Evolutionary conservation across 2,329 filamentous ascomycete species (phyloP).

Genomic region (Ophiognomonia clavigignenti-juglandacearum): DNA sequence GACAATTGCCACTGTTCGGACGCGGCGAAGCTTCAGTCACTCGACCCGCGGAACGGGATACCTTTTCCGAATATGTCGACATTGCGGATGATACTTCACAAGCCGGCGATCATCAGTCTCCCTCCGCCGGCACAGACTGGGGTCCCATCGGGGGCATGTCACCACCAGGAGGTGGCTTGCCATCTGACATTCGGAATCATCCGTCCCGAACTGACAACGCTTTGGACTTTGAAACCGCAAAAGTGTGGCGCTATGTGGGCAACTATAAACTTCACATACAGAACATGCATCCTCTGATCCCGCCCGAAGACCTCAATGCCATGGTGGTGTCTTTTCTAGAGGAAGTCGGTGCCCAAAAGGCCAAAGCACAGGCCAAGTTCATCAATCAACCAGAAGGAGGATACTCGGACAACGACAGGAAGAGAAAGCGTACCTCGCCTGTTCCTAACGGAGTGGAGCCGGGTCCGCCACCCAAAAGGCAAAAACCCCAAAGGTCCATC

Average conservation of each 20-base stretch:
- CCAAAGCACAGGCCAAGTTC: constrained; percentile 19
- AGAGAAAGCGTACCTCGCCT: constrained; percentile 55
- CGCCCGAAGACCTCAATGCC: constrained; percentile 45
- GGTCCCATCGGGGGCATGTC: constrained; percentile 51
- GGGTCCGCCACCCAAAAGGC: constrained; percentile 32
- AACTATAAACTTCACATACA: constrained; percentile 58
- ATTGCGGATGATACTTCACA: constrained; percentile 37
- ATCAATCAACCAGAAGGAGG: constrained; percentile 8
- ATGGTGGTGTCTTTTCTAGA: constrained; percentile 51
- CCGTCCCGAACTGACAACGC: constrained; percentile 38
- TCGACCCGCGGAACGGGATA: constrained; percentile 43
- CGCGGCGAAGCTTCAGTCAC: constrained; percentile 69
- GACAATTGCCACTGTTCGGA: constrained; percentile 70
- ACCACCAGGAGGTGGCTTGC: constrained; percentile 28
- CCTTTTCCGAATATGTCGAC: constrained; percentile 32
- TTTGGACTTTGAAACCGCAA: constrained; percentile 48
- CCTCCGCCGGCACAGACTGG: constrained; percentile 53
- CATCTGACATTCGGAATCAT: constrained; percentile 32
- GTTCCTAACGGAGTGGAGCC: constrained; percentile 29
- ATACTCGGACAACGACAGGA: constrained; percentile 30
- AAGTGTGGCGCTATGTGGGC: constrained; percentile 48
- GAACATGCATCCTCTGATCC: constrained; percentile 61
- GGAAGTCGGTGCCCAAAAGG: constrained; percentile 33
- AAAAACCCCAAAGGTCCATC: constrained; percentile 60
- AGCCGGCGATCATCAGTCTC: constrained; percentile 47